phyloP scores from a whole-genome alignment of 805 yeast genomes.

The Candida glaebosa region DNA sequence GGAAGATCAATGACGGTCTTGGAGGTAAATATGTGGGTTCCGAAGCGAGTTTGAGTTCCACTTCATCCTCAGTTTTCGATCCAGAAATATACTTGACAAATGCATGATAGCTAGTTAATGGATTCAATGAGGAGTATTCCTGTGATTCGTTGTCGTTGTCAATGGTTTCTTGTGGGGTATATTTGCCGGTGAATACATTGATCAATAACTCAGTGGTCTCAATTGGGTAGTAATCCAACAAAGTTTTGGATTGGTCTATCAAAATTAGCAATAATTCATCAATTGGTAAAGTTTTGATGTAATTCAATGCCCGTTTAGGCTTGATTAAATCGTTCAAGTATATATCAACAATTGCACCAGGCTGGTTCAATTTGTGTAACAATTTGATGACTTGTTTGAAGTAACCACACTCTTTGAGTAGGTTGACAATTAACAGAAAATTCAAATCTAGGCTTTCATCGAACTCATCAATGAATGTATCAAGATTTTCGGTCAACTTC shows the following conservation, averaged over 20 bases:
- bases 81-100: slow-evolving; percentile 28
- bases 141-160: slow-evolving; percentile 10
- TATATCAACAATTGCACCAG: slow-evolving; percentile 73
- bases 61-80: slow-evolving; percentile 2
- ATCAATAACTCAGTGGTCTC: slow-evolving; percentile 81
- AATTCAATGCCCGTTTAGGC: slow-evolving; percentile 52
- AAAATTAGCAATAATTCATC: slow-evolving; percentile 76
- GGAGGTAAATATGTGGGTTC: slow-evolving; percentile 87
- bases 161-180: slow-evolving; percentile 40
- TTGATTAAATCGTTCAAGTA: slow-evolving; percentile 57
- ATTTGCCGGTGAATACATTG: slow-evolving; percentile 85
- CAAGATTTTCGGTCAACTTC: slow-evolving; percentile 56
- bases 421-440: slow-evolving; percentile 58
- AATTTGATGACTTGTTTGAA: slow-evolving; percentile 62
- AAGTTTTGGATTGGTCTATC: slow-evolving; percentile 58
- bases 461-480: slow-evolving; percentile 48
- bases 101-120: slow-evolving; percentile 29
- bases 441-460: slow-evolving; percentile 48
- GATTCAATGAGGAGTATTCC: slow-evolving; percentile 16
- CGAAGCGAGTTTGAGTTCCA: slow-evolving; percentile 7
- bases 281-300: slow-evolving; percentile 62
- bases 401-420: slow-evolving; percentile 73
- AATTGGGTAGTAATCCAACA: slow-evolving; percentile 68
- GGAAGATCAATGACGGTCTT: slow-evolving; percentile 78
- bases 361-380: slow-evolving; percentile 69